Conservation (phyloP, 2,329 filamentous ascomycete genomes). For the Chaetomiaceae sp. region DNA sequence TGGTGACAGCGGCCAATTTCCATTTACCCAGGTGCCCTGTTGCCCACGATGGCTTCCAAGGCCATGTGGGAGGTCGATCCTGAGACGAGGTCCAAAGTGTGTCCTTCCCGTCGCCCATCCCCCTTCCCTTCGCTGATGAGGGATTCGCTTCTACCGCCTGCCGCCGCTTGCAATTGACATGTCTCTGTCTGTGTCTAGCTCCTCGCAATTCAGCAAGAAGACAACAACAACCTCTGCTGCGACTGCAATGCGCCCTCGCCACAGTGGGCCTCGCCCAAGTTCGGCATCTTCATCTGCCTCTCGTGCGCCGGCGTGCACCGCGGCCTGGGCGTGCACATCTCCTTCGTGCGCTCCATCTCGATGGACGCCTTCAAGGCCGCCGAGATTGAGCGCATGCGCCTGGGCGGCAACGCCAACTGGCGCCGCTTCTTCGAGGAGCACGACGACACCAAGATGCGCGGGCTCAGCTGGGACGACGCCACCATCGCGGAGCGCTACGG, state of each 20-base stretch:
- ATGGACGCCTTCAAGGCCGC: slow-evolving; percentile 97
- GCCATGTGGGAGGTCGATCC: slow-evolving; percentile 98
- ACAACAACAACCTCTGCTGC: slow-evolving; percentile 84
- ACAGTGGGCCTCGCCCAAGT: slow-evolving; percentile 97
- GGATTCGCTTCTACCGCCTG: neutral
- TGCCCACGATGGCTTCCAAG: slow-evolving; percentile 55
- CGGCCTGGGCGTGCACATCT: slow-evolving; percentile 93
- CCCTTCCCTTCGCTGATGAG: neutral
- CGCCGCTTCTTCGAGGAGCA: slow-evolving; percentile 78
- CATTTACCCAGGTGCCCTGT: slow-evolving; percentile 8
- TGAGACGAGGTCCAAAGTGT: slow-evolving; percentile 88
- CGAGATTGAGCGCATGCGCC: slow-evolving; percentile 90
- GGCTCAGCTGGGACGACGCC: slow-evolving; percentile 73
- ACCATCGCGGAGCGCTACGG: slow-evolving; percentile 89
- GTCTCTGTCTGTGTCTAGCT: slow-evolving; percentile 49
- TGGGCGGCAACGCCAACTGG: slow-evolving; percentile 85
- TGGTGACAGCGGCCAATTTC: neutral
- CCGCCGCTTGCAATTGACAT: neutral
- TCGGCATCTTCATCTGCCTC: slow-evolving; percentile 97
- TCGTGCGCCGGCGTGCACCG: slow-evolving; percentile 93
- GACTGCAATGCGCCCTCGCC: slow-evolving; percentile 94
- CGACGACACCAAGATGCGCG: slow-evolving; percentile 58
- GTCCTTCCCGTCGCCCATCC: neutral
- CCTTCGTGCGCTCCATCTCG: slow-evolving; percentile 92
- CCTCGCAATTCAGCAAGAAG: slow-evolving; percentile 81